These are phyloP conservation scores for Pseudogymnoascus sp. DNA, from an alignment of 2,329 filamentous ascomycete genomes.

Conservation along the genomic window DNA sequence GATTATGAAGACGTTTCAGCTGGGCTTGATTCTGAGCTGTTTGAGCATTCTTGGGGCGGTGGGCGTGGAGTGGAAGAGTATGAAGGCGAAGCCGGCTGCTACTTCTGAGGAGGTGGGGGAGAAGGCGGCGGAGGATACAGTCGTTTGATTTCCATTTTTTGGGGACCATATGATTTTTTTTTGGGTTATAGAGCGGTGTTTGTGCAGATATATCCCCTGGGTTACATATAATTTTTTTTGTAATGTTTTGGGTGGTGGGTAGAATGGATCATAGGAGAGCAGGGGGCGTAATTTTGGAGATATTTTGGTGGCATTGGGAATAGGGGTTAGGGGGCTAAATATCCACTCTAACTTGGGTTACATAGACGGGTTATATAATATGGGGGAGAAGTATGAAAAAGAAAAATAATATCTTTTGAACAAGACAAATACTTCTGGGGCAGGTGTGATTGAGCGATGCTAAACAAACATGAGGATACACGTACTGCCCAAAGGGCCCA, in stretches of 20 bases:
- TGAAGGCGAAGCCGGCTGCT: constrained; percentile 10
- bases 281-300: background rate
- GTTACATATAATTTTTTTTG: background rate
- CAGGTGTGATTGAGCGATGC: background rate
- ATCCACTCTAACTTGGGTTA: background rate
- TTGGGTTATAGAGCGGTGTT: background rate
- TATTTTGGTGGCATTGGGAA: background rate
- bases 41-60: constrained; percentile 48
- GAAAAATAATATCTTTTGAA: background rate
- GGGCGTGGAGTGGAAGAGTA: constrained; percentile 50
- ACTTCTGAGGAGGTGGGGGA: background rate
- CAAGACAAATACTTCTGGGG: background rate
- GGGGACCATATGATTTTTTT: background rate
- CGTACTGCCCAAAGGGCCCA: too few species aligned
- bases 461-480: too few species aligned
- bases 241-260: background rate
- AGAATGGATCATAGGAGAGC: background rate
- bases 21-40: constrained; percentile 47
- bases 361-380: background rate
- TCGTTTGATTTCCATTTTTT: background rate
- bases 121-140: background rate
- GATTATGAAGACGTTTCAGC: constrained; percentile 40
- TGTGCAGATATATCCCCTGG: constrained; percentile 1
- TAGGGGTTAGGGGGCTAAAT: background rate
- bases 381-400: background rate